A percentile compares a stretch with the other conserved stretches of the same genome.
These are phyloP conservation scores for Abortiporus biennis DNA, from an alignment of 1,284 basidiomycete species.

Conservation along the genomic window DNA sequence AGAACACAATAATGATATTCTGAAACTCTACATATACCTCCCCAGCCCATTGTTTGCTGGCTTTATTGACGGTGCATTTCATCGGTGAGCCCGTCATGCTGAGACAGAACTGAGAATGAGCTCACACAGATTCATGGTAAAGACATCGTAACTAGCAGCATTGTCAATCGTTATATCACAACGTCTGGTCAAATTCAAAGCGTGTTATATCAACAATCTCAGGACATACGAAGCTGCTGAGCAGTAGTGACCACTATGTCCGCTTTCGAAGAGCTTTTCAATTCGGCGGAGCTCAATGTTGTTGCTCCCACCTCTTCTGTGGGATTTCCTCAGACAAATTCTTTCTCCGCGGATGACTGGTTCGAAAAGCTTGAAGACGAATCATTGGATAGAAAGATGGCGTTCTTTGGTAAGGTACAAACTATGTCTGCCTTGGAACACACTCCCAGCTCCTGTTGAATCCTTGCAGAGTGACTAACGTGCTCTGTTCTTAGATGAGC, in stretches of 20 bases:
- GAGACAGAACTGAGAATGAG: too few relatives aligned
- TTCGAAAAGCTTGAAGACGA: slow-evolving; percentile 29
- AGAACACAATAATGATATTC: too few relatives aligned
- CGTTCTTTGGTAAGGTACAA: slow-evolving; percentile 65
- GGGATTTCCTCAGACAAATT: slow-evolving; percentile 41
- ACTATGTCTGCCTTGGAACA: slow-evolving; percentile 3
- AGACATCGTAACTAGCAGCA: too few relatives aligned
- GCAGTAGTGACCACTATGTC: slow-evolving; percentile 1
- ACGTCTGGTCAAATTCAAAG: too few relatives aligned
- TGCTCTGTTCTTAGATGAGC: slow-evolving; percentile 46
- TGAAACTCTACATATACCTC: too few relatives aligned
- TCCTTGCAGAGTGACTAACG: not conserved
- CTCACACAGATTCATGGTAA: too few relatives aligned
- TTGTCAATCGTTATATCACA: too few relatives aligned
- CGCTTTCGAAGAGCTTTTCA: slow-evolving; percentile 60
- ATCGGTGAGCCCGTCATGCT: too few relatives aligned
- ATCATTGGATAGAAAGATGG: slow-evolving; percentile 36
- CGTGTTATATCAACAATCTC: too few relatives aligned
- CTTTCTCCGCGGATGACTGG: slow-evolving; percentile 44
- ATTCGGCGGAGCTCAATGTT: slow-evolving; percentile 54
- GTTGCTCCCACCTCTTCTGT: slow-evolving; percentile 61
- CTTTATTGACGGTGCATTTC: too few relatives aligned
- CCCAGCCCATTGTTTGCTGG: too few relatives aligned
- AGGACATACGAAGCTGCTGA: too few relatives aligned
- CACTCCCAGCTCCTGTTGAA: not conserved